These are phyloP conservation scores for Aspergillus puulaauensis DNA, from an alignment of 2,329 filamentous ascomycete species.

Conservation along the genomic window DNA sequence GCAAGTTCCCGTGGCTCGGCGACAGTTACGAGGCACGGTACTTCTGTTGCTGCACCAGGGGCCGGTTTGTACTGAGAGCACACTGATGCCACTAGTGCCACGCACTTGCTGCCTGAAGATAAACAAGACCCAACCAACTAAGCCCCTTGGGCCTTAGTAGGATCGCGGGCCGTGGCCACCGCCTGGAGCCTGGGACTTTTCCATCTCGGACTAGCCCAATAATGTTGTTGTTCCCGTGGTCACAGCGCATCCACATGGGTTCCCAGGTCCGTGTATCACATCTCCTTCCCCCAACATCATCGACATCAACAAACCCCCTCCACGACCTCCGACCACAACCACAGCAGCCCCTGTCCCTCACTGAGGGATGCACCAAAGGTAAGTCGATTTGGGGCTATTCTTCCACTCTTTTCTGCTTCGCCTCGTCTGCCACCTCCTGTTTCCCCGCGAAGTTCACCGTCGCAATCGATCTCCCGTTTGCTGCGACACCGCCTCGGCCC, in stretches of 20 bases:
- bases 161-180: constrained; percentile 13
- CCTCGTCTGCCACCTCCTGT: constrained; percentile 3
- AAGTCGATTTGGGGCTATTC: constrained; percentile 16
- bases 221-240: constrained; percentile 16
- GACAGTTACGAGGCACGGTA: no score
- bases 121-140: constrained; percentile 2
- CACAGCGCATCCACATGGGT: constrained; percentile 13
- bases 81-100: background rate
- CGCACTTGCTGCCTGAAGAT: constrained; percentile 6
- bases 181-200: constrained; percentile 5
- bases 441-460: constrained; percentile 6
- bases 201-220: background rate
- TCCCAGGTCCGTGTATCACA: constrained; percentile 8
- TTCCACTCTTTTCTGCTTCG: constrained; percentile 5
- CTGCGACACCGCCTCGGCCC: constrained; percentile 39
- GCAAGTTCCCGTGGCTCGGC: no score
- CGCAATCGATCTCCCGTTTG: constrained; percentile 21
- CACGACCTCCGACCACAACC: constrained; percentile 2
- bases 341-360: constrained; percentile 18
- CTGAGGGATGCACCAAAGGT: constrained; percentile 23
- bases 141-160: constrained; percentile 3
- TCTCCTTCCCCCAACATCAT: constrained; percentile 9
- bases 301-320: constrained; percentile 11
- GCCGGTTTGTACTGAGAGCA: background rate
- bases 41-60: background rate